Base-by-base conservation (phyloP, 345 rosid species). In the Gossypium mustelinum region DNA sequence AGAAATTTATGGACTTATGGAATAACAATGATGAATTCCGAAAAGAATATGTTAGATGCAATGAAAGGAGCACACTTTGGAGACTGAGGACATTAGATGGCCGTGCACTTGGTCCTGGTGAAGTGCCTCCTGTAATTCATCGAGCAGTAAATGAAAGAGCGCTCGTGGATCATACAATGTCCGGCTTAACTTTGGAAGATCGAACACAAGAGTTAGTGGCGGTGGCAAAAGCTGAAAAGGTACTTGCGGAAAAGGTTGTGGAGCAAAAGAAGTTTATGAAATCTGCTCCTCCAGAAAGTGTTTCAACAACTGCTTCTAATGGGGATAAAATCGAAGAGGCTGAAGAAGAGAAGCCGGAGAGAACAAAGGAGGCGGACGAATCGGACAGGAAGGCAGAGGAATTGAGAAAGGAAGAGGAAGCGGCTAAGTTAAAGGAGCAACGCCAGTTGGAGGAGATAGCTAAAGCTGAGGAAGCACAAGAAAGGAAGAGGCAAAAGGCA, bases 341-440 rank as follows among this genome's bases (percentile, higher is more conserved):
- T 41, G 78, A 64, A 68, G 82, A 85, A 80, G 87, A 84, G 75
- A 91, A 82, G 84, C 78, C 78, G 4, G 84, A 89, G 84, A 78
- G 25, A 57, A 71, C 79, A 18, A 83, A 81, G 86, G 93, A 89
- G 88, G 97, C 89, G 79, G 63, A 58, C 39, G 63, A 58, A 11
- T 11, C 14, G 3, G 34, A 11, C 24, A 24, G 39, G 39, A 58
- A 58, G 39, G 39, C 63, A 58, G 63, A 58, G 63, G 63, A 58
- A 24, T 58, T 24, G 63, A 58, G 39, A 25, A 59, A 59, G 63
- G 63, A 59, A 59, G 39, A 24, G 63, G 63, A 59, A 10, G 63
- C 17, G 8, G 17, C 63, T 0, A 59, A 59, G 25, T 59, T 24
- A 11, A 59, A 16, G 39, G 63, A 24, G 17, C 63, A 59, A 24